Conservation (phyloP, 2,329 filamentous ascomycete species). For the Ophiostoma montium region DNA sequence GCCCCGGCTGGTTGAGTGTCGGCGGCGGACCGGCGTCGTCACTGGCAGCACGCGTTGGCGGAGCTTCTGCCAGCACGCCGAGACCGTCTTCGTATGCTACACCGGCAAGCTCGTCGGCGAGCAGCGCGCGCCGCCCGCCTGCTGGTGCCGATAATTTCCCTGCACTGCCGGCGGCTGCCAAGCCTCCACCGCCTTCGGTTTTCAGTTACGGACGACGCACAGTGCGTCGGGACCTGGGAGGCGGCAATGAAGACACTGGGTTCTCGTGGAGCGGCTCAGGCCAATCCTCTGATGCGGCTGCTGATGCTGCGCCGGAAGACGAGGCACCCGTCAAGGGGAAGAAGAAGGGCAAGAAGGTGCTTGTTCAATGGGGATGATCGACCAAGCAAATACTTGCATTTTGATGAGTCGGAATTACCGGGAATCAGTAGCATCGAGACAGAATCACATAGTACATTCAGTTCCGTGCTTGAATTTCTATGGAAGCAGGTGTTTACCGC, state of each 20-base stretch:
- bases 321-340: constrained; percentile 28
- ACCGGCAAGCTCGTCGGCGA: background rate
- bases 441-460: too few relatives aligned
- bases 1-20: constrained; percentile 15
- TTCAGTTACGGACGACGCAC: constrained; percentile 44
- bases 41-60: constrained; percentile 11
- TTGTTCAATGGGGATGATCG: constrained; percentile 44
- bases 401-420: too few relatives aligned
- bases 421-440: too few relatives aligned
- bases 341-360: constrained; percentile 47
- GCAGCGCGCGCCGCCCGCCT: constrained; percentile 9
- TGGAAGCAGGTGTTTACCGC: background rate
- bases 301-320: constrained; percentile 17
- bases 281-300: constrained; percentile 10
- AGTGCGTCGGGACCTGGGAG: constrained; percentile 41
- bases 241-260: constrained; percentile 28
- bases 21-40: constrained; percentile 8
- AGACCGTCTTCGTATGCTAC: background rate
- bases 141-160: constrained; percentile 57
- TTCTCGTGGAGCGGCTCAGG: constrained; percentile 36
- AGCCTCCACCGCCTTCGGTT: constrained; percentile 45
- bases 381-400: background rate
- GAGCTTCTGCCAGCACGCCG: background rate
- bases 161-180: constrained; percentile 65
- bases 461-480: too few relatives aligned